Conservation (phyloP, 2,329 filamentous ascomycete species). For the Stagonosporopsis tanaceti region DNA sequence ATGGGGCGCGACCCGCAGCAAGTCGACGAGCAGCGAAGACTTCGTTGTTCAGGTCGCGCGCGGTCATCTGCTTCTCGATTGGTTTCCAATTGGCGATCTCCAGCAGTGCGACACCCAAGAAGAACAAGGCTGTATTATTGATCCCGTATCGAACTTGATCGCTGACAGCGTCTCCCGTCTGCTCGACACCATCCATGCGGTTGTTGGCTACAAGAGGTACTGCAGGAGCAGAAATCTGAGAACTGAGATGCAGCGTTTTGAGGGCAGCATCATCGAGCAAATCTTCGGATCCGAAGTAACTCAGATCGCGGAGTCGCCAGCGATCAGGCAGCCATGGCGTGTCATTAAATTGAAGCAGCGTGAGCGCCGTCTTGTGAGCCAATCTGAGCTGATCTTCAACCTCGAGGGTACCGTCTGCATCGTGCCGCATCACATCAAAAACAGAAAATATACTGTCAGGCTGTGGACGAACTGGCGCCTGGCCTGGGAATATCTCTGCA, state of each 20-base stretch:
- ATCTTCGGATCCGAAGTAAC: conserved; percentile 22
- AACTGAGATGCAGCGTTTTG: conserved; percentile 31
- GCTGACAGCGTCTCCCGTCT: conserved; percentile 3
- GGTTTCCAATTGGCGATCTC: conserved; percentile 37
- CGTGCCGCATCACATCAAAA: conserved; percentile 24
- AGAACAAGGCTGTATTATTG: conserved; percentile 35
- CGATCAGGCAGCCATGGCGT: conserved; percentile 33
- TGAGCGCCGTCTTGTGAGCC: conserved; percentile 26
- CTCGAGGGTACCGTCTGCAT: conserved; percentile 15
- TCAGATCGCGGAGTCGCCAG: conserved; percentile 29
- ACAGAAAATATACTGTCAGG: conserved; percentile 8
- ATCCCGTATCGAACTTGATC: conserved; percentile 32
- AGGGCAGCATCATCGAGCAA: conserved; percentile 20
- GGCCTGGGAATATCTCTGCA: neutral
- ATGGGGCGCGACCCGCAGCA: conserved; percentile 19
- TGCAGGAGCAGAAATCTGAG: conserved; percentile 17
- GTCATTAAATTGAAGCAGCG: conserved; percentile 30
- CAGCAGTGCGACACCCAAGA: conserved; percentile 35
- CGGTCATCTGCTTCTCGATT: conserved; percentile 26
- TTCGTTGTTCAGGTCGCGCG: conserved; percentile 24
- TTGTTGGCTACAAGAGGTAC: neutral
- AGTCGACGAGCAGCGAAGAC: conserved; percentile 35
- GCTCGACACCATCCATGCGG: conserved; percentile 29
- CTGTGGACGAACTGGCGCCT: too few species aligned
- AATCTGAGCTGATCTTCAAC: conserved; percentile 29